phyloP scores from a whole-genome alignment of 2,329 filamentous ascomycete genomes.

The Sclerotinia spermophila region DNA sequence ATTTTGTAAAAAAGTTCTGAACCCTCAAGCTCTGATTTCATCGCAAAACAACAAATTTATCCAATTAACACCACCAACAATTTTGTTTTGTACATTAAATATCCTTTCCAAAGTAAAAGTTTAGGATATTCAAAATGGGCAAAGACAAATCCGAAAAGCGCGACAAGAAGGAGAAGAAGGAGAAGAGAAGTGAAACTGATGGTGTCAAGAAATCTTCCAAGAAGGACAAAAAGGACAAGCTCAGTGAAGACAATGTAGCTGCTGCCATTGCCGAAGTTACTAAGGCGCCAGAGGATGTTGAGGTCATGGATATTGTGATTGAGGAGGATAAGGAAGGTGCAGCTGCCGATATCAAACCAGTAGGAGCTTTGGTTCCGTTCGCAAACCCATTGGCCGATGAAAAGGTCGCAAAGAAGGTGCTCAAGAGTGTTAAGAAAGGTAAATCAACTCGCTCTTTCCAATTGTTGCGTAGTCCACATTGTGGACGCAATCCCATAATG shows the following conservation, averaged over 20 bases:
- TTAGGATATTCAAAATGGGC: constrained; percentile 29
- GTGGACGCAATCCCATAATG: not conserved
- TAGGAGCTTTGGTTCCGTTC: constrained; percentile 72
- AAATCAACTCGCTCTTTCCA: constrained; percentile 17
- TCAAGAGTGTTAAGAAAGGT: constrained; percentile 62
- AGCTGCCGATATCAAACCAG: constrained; percentile 44
- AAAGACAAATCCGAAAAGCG: constrained; percentile 37
- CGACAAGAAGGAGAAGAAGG: constrained; percentile 62
- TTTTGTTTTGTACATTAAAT: not conserved
- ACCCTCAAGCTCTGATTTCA: constrained; percentile 14
- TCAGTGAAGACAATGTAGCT: constrained; percentile 48
- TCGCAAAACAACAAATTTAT: constrained; percentile 14
- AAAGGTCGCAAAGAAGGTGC: constrained; percentile 65
- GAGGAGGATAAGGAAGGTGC: constrained; percentile 39
- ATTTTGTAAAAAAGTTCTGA: constrained; percentile 22
- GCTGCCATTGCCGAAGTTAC: constrained; percentile 64
- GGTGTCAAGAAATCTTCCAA: constrained; percentile 44
- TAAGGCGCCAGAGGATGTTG: constrained; percentile 48
- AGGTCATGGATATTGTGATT: constrained; percentile 41
- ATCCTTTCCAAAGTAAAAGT: constrained; percentile 3
- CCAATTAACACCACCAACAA: constrained; percentile 16
- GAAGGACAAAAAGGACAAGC: constrained; percentile 41
- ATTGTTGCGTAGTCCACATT: not conserved
- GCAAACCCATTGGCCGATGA: constrained; percentile 77
- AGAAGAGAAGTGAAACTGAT: constrained; percentile 53